phyloP scores from a whole-genome alignment of 2,329 filamentous ascomycete species.

The Westerdykella aurantiaca region DNA sequence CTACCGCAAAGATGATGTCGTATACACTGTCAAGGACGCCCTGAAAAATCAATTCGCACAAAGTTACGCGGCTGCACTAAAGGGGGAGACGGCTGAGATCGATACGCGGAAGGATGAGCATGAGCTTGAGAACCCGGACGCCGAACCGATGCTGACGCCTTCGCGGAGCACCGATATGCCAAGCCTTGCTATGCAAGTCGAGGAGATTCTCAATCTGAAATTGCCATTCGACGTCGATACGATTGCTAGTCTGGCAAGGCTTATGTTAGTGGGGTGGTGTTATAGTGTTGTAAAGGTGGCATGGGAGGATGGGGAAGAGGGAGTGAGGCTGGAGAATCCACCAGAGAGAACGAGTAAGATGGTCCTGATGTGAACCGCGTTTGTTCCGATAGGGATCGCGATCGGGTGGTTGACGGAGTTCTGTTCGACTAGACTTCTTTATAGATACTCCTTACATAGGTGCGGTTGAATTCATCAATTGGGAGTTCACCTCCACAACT shows the following conservation, averaged over 20 bases:
- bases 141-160: no score
- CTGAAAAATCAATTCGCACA: slow-evolving; percentile 16
- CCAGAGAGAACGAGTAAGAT: not conserved
- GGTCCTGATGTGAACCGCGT: slow-evolving; percentile 4
- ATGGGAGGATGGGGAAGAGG: slow-evolving; percentile 13
- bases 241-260: slow-evolving; percentile 19
- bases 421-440: no score
- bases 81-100: slow-evolving; percentile 1
- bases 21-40: slow-evolving; percentile 16
- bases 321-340: not conserved
- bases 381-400: no score
- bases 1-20: slow-evolving; percentile 8
- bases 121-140: not conserved
- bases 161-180: no score
- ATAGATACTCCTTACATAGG: no score
- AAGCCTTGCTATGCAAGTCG: slow-evolving; percentile 18
- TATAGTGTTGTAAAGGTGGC: slow-evolving; percentile 21
- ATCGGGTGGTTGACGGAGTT: no score
- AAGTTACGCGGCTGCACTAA: slow-evolving; percentile 18
- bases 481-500: no score
- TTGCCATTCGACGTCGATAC: slow-evolving; percentile 22
- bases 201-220: slow-evolving; percentile 20
- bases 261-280: slow-evolving; percentile 32
- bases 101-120: no score
- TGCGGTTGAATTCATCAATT: no score